phyloP scores from a whole-genome alignment of 1,284 basidiomycete genomes.

The Apiotrichum veenhuisii region DNA sequence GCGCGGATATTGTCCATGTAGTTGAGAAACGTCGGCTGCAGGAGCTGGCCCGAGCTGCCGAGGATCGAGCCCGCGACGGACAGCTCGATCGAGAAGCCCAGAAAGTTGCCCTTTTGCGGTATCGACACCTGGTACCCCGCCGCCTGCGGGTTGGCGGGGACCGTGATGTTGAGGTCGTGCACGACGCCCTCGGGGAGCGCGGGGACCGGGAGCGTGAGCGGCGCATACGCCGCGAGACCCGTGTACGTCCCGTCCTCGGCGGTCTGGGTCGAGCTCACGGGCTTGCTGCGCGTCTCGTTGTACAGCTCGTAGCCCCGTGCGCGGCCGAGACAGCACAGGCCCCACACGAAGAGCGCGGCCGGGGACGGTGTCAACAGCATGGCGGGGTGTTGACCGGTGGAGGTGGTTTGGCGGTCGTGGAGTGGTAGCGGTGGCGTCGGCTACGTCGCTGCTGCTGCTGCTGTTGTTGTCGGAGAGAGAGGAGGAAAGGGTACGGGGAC shows the following conservation, averaged over 20 bases:
- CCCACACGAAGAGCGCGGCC: background rate
- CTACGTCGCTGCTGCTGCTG: too few relatives aligned
- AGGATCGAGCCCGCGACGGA: constrained; percentile 63
- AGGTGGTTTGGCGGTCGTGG: background rate
- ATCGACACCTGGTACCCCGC: constrained; percentile 46
- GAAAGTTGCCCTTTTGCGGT: constrained; percentile 59
- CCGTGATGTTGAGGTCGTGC: constrained; percentile 22
- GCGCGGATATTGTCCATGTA: constrained; percentile 62
- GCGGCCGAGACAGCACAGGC: background rate
- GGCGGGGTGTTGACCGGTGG: background rate
- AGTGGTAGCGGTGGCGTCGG: background rate
- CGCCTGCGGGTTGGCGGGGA: constrained; percentile 23
- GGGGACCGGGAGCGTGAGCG: constrained; percentile 32
- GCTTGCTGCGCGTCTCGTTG: background rate
- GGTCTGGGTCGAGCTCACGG: background rate
- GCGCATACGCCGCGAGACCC: constrained; percentile 41
- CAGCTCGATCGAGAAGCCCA: constrained; percentile 69
- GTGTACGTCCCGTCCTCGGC: constrained; percentile 22
- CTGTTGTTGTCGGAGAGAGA: too few relatives aligned
- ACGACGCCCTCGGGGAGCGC: constrained; percentile 32
- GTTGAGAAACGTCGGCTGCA: constrained; percentile 63
- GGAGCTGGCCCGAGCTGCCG: constrained; percentile 51
- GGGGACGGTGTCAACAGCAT: background rate
- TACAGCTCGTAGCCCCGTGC: background rate
- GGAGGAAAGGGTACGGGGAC: too few relatives aligned